Evolutionary conservation across 768 basidiomycete genomes (phyloP), one percentile per base, ranked within the genome.

Genomic region (Albatrellus ellisii): DNA sequence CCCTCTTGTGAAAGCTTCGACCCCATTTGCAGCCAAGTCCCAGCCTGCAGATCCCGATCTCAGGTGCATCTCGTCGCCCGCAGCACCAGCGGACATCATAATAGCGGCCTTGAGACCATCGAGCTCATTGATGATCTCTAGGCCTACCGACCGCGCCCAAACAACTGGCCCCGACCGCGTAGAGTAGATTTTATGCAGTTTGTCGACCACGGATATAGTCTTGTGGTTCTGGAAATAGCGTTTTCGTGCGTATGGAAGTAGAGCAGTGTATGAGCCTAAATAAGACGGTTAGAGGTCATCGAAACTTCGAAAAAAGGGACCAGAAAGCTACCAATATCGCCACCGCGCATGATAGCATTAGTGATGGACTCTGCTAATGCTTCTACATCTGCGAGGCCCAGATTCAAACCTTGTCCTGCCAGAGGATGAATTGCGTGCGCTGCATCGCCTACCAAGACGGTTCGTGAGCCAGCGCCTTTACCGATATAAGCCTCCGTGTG

Each of bases 341-440:
- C 77, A 4, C 94, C 94, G 2, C 66, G 58, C 10, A 54, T 49
- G 15, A 83, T 48, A 0, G 79, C 69, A 5, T 62, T 53, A 25
- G 75, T 61, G 27, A 97, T 74, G 49, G 76, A 76, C 36, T 69
- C 66, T 1, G 77, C 65, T 11, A 99, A 71, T 43, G 71, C 70
- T 53, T 80, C 71, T 2, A 81, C 87, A 56, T 99, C 94, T 1
- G 68, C 80, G 22, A 99, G 65, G n/a, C 94, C 95, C 55, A 94
- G 64, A 58, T 99, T 98, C 31, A 98, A 67, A 0, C 94, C 95
- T 57, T 98, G 94, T 2, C 95, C 95, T 0, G 92, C 94, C 21
- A 98, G 73, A 1, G 95, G 94, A 55, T 98, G 94, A 1, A 90
- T 67, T 0, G 87, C 88, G 55, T 98, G 95, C 14, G 92, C 95